phyloP scores from a whole-genome alignment of 2,329 filamentous ascomycete species.

The Aureobasidium lini region DNA sequence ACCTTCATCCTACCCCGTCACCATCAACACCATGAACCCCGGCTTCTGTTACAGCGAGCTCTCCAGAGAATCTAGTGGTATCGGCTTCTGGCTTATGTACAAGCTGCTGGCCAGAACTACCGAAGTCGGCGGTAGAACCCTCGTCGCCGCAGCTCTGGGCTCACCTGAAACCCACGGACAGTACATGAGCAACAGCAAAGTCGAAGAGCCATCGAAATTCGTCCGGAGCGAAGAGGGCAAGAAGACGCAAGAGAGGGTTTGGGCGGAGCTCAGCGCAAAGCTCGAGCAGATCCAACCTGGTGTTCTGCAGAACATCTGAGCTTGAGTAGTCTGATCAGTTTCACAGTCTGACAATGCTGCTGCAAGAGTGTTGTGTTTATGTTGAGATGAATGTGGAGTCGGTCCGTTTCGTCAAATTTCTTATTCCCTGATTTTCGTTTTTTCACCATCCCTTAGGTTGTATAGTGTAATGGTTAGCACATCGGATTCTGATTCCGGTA shows the following conservation, averaged over 20 bases:
- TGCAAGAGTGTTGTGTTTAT: too few relatives aligned
- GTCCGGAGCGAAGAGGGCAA: slow-evolving; percentile 32
- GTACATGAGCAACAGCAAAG: slow-evolving; percentile 31
- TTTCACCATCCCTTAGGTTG: background rate
- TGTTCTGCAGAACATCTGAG: slow-evolving; percentile 19
- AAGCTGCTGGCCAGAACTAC: slow-evolving; percentile 29
- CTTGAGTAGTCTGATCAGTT: too few relatives aligned
- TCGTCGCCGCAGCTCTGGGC: slow-evolving; percentile 32
- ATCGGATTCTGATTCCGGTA: slow-evolving; percentile 14
- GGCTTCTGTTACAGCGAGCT: slow-evolving; percentile 46
- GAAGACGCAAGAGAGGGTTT: slow-evolving; percentile 30
- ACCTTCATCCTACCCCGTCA: slow-evolving; percentile 29
- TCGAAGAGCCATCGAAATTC: slow-evolving; percentile 25
- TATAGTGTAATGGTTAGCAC: slow-evolving; percentile 15
- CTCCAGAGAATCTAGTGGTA: slow-evolving; percentile 27
- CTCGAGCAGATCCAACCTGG: slow-evolving; percentile 32
- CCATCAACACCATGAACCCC: slow-evolving; percentile 47
- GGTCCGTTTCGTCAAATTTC: too few relatives aligned
- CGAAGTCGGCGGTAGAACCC: slow-evolving; percentile 34
- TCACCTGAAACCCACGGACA: slow-evolving; percentile 34
- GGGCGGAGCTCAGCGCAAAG: slow-evolving; percentile 33
- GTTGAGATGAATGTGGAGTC: too few relatives aligned
- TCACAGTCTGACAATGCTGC: too few relatives aligned
- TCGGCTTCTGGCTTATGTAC: slow-evolving; percentile 21
- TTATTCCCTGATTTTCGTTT: background rate